phyloP scores from a whole-genome alignment of 345 rosid species.

The Hibiscus trionum region DNA sequence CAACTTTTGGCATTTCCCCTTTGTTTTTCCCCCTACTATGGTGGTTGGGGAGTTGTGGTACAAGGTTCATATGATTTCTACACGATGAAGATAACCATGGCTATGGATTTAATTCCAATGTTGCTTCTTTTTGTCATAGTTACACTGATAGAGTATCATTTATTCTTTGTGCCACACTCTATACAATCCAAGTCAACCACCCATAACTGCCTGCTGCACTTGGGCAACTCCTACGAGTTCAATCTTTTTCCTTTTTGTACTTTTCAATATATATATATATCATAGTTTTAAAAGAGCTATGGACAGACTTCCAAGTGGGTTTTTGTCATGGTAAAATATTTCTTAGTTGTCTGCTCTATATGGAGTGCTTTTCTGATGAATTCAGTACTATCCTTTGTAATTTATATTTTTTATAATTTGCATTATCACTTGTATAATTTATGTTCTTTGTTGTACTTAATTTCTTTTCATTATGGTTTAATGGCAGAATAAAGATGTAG shows the following conservation, averaged over 20 bases:
- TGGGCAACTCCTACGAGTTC: not conserved
- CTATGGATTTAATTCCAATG: slow-evolving; percentile 28
- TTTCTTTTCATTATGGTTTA: not conserved
- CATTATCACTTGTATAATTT: not conserved
- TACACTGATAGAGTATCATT: slow-evolving; percentile 31
- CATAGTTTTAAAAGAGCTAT: slow-evolving; percentile 22
- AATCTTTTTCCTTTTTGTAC: not conserved
- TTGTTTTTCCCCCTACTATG: too few relatives aligned
- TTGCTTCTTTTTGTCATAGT: slow-evolving; percentile 36
- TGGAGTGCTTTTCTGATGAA: not conserved
- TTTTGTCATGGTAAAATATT: slow-evolving; percentile 24
- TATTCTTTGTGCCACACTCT: not conserved
- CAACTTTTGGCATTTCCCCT: not conserved
- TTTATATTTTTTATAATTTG: not conserved
- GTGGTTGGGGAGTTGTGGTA: not conserved
- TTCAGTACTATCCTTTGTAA: not conserved
- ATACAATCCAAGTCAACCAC: not conserved
- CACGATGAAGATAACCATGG: slow-evolving; percentile 23
- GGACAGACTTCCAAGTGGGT: slow-evolving; percentile 27
- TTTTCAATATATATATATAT: not conserved
- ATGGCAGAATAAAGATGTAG: slow-evolving; percentile 83
- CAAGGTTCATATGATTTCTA: slow-evolving; percentile 16
- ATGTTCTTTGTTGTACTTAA: not conserved
- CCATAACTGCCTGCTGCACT: not conserved
- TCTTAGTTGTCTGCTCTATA: not conserved